Evolutionary conservation across 2,329 filamentous ascomycete species (phyloP), one percentile per base, ranked within the genome.

Genomic region (Chaetomiaceae sp.): DNA sequence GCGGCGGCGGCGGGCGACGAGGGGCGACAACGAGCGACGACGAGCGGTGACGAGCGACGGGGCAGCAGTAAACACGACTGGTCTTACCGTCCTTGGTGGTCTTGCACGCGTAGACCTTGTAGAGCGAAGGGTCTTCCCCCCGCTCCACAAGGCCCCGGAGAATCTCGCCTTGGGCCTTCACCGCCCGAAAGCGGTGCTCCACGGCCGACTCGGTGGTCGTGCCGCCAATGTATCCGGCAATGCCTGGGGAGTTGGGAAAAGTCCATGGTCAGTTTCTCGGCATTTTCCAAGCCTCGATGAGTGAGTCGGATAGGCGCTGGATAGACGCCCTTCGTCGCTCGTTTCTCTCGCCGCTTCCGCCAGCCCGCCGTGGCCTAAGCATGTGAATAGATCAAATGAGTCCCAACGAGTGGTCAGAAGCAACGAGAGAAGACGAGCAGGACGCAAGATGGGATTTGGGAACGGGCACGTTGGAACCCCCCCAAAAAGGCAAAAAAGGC

Each of bases 101-200:
- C 46, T 71, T 69, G n/a, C 72, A 64, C 11, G 61, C n/a, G n/a
- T n/a, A n/a, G n/a, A n/a, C 60, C 32, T 65, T 55, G 57, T 79
- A 65, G 53, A 74, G 57, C 62, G 73, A 73, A 62, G 75, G 71
- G 54, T 79, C 74, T 23, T 69, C 53, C 11, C 70, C 69, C 13
- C 61, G 54, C 3, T 62, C 55, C 14, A 73, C 69, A 3, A 67
- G 69, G 20, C 65, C 51, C 25, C 64, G 67, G 40, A 78, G 63
- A 43, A 72, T 65, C 34, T 70, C 56, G 3, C 67, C 70, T 36
- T 77, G 69, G 33, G 73, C 69, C 40, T 71, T 71, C 48, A 79
- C 63, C 11, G 71, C 70, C 47, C 77, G 74, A 60, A 80, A 77
- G 47, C 76, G 76, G 61, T 81, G 78, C 58, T 79, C 73, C 27